Evolutionary conservation across 169 alveolate genomes (phyloP).

Genomic region (Babesia bovis): DNA sequence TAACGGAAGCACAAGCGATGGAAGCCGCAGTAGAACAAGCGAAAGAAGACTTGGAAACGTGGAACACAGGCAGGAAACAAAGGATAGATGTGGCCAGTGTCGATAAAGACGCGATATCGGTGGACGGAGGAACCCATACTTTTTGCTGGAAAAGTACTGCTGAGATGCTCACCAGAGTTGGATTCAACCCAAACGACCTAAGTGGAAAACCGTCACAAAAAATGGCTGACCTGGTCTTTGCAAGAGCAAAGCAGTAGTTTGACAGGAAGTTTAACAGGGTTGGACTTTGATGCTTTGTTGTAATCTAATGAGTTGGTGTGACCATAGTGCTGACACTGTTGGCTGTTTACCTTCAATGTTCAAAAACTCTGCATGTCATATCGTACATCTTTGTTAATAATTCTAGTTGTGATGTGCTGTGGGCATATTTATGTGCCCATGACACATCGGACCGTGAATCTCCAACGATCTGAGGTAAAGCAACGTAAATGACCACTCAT

Average conservation of each 20-base stretch:
- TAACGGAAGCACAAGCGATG: constrained; percentile 46
- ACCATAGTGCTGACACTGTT: too few species aligned
- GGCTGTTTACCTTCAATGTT: too few species aligned
- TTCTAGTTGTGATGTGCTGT: too few species aligned
- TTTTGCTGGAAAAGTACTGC: constrained; percentile 52
- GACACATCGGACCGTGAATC: too few species aligned
- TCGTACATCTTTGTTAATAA: too few species aligned
- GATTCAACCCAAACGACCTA: constrained; percentile 38
- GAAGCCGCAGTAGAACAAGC: constrained; percentile 37
- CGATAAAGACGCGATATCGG: background rate
- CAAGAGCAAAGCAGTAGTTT: constrained; percentile 14
- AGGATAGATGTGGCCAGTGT: constrained; percentile 15
- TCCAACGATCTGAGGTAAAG: too few species aligned
- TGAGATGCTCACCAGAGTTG: constrained; percentile 30
- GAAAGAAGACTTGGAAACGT: constrained; percentile 37
- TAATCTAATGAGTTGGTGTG: too few species aligned
- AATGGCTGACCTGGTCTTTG: constrained; percentile 45
- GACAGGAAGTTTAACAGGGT: too few species aligned
- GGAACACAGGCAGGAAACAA: constrained; percentile 47
- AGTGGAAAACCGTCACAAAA: constrained; percentile 37
- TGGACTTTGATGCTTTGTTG: too few species aligned
- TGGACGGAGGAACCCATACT: background rate
- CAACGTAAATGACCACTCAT: too few species aligned
- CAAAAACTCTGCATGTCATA: too few species aligned
- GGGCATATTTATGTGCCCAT: too few species aligned